Evolutionary conservation across 2,329 filamentous ascomycete genomes (phyloP), one percentile per base, ranked within the genome.

Genomic region (Fusarium caatingaense): DNA sequence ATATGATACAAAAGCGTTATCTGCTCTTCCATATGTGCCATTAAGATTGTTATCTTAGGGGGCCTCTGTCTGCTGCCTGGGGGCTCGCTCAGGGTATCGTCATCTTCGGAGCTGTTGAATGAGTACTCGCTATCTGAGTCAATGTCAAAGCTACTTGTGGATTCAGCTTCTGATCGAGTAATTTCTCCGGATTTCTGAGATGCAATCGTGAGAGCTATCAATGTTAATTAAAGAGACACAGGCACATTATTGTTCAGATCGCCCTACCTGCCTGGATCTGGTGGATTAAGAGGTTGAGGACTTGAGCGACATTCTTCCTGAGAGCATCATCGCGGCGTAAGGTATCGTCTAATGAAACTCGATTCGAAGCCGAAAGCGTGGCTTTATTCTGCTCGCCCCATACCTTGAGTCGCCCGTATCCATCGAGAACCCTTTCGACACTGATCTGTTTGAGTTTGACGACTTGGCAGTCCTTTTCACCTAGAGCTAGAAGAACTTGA

Each of bases 61-160:
- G 32, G 9, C 34, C 18, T n/a, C 18, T 7, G 34, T 3, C 3
- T 7, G 10, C 0, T 4, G 34, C 0, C n/a, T n/a, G 4, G 18
- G 18, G 6, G 0, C 0, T n/a, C 34, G 4, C 5, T 0, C 3
- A 3, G 4, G 0, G 18, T 10, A 37, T n/a, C 0, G 34, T 3
- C 4, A n/a, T 37, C 18, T 1, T 37, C 34, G 10, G 34, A 37
- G 18, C 18, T 37, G 32, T 3, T 8, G 18, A 3, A 37, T 2
- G 34, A 37, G 34, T 37, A n/a, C 6, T 37, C 34, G 18, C 3
- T n/a, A n/a, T n/a, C 34, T 7, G 34, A 37, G 18, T 18, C 34
- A n/a, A 18, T 7, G 0, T 37, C 34, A 3, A 18, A 4, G 34
- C 9, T 18, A 1, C 34, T 37, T 3, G 9, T 37, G 18, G 18